Conservation (phyloP, 208 protist genomes). For the Endotrypanum monterogeii region DNA sequence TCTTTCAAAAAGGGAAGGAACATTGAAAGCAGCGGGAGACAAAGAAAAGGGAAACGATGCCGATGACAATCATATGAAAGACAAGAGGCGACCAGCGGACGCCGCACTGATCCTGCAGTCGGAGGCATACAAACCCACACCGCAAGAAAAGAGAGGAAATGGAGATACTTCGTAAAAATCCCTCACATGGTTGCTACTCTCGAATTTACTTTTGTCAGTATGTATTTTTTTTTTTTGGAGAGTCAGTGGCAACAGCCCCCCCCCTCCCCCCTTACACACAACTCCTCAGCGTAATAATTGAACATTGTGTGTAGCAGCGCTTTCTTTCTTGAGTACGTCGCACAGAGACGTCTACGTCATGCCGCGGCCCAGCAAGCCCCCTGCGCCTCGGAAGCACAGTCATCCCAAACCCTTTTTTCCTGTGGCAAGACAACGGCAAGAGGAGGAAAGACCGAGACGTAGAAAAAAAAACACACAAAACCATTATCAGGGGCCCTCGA, state of each 20-base stretch:
- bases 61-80: background rate
- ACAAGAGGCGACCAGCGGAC: background rate
- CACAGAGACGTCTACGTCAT: background rate
- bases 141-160: background rate
- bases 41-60: slow-evolving; percentile 12
- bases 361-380: background rate
- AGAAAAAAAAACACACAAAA: slow-evolving; percentile 15
- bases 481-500: background rate
- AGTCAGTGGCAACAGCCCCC: too few relatives aligned
- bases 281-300: too few relatives aligned
- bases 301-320: background rate
- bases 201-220: too few relatives aligned
- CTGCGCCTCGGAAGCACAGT: background rate
- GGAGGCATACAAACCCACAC: too few relatives aligned
- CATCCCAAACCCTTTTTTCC: background rate
- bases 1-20: slow-evolving; percentile 15
- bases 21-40: slow-evolving; percentile 15
- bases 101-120: background rate
- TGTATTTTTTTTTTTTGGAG: too few relatives aligned
- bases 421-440: background rate
- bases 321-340: background rate
- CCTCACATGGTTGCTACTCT: too few relatives aligned
- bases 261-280: background rate
- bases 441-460: too few relatives aligned
- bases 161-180: too few relatives aligned